Base-by-base conservation (phyloP, 1,139 yeast species). In the Hemisphaericaspora xylofermentans region DNA sequence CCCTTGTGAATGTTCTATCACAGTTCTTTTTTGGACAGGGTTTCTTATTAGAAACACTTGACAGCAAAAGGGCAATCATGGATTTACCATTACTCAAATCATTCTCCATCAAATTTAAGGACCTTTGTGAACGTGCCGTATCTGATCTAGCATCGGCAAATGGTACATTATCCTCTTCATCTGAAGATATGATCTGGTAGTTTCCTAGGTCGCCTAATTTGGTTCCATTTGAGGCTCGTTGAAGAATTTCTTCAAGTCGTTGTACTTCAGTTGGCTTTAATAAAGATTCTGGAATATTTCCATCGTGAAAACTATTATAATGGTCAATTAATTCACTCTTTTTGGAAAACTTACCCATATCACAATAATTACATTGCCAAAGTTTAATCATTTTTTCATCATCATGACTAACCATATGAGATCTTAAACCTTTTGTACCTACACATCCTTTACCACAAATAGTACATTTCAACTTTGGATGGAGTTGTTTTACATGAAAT, bases 401-500 rank as follows among this genome's bases (percentile, higher is more conserved):
- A 52, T 81, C 84, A 41, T 85, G 79, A 12, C 59, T 56, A 36
- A 71, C 61, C 87, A 84, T 80, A 57, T 89, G 97, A 64, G 84
- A 78, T 22, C 72, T 66, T 41, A 88, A 63, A 47, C 91, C 94
- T 31, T 71, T 70, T 33, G 76, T 78, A 15, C 95, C 95, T 10
- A 85, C 83, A 67, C 93, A 85, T 4, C 77, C 80, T 56, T 80
- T 84, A 12, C 80, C 82, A 67, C 97, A 89, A 1, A 78, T 52
- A 1, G 65, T 52, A 64, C 97, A 88, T 38, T 71, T 71, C 28
- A 84, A 53, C 54, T 80, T 80, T 9, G 93, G 91, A 61, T 89
- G 97, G 27, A 76, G 83, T 1, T 78, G 74, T 50, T 82, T 84
- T 39, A 80, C 68, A 60, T 91, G 98, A 8, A 74, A 60, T 53